phyloP scores from a whole-genome alignment of 176 grass and related monocot genomes.

The Pontederia crassipes region DNA sequence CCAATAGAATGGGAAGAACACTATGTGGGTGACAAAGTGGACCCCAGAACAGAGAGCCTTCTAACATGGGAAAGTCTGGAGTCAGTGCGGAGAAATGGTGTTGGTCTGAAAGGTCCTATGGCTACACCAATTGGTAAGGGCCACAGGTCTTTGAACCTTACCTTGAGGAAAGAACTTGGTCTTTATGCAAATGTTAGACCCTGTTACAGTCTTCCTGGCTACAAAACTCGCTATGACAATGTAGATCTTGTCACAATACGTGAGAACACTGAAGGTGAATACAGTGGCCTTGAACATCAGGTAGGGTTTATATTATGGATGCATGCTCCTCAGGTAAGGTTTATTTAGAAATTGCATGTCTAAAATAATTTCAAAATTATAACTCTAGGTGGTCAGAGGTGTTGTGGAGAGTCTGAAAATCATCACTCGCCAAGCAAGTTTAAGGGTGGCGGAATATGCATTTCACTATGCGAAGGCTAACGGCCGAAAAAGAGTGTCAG shows the following conservation, averaged over 20 bases:
- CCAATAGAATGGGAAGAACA: constrained; percentile 96
- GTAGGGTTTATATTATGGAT: constrained; percentile 21
- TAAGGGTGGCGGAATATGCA: constrained; percentile 97
- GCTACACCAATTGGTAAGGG: constrained; percentile 98
- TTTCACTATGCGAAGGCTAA: constrained; percentile 92
- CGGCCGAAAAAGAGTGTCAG: constrained; percentile 74
- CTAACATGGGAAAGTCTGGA: constrained; percentile 94
- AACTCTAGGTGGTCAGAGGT: constrained; percentile 76
- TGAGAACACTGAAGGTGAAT: constrained; percentile 97
- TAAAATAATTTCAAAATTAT: background rate
- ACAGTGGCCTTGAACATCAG: constrained; percentile 98
- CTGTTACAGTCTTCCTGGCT: constrained; percentile 81
- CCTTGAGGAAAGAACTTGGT: constrained; percentile 87
- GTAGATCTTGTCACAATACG: constrained; percentile 97
- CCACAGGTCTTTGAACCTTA: constrained; percentile 91
- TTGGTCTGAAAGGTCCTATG: constrained; percentile 97
- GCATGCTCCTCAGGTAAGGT: constrained; percentile 2
- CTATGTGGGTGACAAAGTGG: constrained; percentile 78
- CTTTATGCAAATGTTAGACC: constrained; percentile 95
- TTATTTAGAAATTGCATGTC: background rate
- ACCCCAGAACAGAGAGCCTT: constrained; percentile 93
- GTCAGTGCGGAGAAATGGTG: constrained; percentile 77
- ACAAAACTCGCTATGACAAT: constrained; percentile 91
- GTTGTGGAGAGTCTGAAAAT: constrained; percentile 99
- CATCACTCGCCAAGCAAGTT: constrained; percentile 90